A percentile compares a stretch with the other conserved stretches of the same genome.
Evolutionary conservation across 257 asterid species (phyloP).

Genomic region (Fraxinus quadrangulata): DNA sequence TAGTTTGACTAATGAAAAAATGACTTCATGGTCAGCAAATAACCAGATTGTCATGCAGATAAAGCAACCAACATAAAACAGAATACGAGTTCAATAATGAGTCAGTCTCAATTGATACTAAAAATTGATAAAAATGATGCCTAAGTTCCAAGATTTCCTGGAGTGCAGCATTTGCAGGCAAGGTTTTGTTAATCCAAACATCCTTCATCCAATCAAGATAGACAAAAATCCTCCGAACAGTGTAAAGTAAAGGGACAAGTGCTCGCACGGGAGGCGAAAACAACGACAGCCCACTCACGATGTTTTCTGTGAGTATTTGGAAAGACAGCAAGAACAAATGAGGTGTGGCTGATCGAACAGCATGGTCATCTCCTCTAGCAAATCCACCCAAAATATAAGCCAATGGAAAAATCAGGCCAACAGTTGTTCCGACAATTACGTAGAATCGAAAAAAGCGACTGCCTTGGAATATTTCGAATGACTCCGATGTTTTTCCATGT

Average conservation of each 20-base stretch:
- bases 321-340: conserved; percentile 74
- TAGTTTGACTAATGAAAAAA: no score
- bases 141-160: conserved; percentile 35
- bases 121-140: no score
- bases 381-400: conserved; percentile 92
- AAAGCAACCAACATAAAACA: no score
- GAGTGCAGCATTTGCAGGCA: conserved; percentile 58
- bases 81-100: no score
- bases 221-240: conserved; percentile 69
- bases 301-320: conserved; percentile 82
- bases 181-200: conserved; percentile 75
- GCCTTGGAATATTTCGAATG: conserved; percentile 63
- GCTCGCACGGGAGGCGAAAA: conserved; percentile 92
- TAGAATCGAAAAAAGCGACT: conserved; percentile 51
- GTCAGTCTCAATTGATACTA: no score
- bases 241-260: conserved; percentile 72
- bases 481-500: conserved; percentile 20
- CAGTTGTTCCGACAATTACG: conserved; percentile 60
- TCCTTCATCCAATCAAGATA: conserved; percentile 68
- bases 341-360: conserved; percentile 80
- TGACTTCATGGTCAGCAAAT: neutral
- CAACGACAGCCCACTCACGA: conserved; percentile 64
- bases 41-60: no score
- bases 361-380: conserved; percentile 89
- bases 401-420: conserved; percentile 77